These are phyloP conservation scores for Fusarium sp. DNA, from an alignment of 2,329 filamentous ascomycete genomes.

Conservation along the genomic window DNA sequence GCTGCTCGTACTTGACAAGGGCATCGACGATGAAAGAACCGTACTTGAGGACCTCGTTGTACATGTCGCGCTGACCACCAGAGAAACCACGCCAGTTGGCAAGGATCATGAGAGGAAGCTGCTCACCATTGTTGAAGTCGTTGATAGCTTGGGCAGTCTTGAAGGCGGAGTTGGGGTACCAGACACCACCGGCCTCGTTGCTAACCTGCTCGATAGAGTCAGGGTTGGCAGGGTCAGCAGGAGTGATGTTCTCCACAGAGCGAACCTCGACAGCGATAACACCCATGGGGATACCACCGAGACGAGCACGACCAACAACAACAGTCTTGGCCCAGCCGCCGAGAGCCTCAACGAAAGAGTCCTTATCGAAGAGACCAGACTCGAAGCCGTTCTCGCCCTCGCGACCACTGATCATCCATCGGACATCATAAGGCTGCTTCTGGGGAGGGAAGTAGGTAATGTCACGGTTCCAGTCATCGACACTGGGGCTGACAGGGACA, in stretches of 20 bases:
- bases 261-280: conserved; percentile 97
- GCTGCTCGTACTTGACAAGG: conserved; percentile 97
- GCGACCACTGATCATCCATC: conserved; percentile 90
- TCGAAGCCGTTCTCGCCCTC: conserved; percentile 82
- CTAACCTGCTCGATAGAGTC: conserved; percentile 96
- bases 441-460: conserved; percentile 83
- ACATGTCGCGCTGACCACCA: conserved; percentile 99
- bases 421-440: conserved; percentile 90
- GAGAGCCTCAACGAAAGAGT: conserved; percentile 95
- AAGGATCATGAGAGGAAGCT: conserved; percentile 97
- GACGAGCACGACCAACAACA: conserved; percentile 93
- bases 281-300: conserved; percentile 97
- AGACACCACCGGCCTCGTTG: conserved; percentile 97
- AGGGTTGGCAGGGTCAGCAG: conserved; percentile 96
- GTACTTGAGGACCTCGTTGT: conserved; percentile 99
- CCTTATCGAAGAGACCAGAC: conserved; percentile 93
- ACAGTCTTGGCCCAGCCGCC: conserved; percentile 98
- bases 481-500: conserved; percentile 87
- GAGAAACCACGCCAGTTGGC: conserved; percentile 99
- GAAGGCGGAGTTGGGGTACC: conserved; percentile 99
- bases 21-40: conserved; percentile 99
- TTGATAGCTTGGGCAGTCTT: conserved; percentile 99
- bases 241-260: conserved; percentile 94
- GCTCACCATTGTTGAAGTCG: conserved; percentile 99
- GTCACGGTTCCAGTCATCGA: conserved; percentile 93